Base-by-base conservation (phyloP, 177 flowering plant species). In the Vitis hybrid region DNA sequence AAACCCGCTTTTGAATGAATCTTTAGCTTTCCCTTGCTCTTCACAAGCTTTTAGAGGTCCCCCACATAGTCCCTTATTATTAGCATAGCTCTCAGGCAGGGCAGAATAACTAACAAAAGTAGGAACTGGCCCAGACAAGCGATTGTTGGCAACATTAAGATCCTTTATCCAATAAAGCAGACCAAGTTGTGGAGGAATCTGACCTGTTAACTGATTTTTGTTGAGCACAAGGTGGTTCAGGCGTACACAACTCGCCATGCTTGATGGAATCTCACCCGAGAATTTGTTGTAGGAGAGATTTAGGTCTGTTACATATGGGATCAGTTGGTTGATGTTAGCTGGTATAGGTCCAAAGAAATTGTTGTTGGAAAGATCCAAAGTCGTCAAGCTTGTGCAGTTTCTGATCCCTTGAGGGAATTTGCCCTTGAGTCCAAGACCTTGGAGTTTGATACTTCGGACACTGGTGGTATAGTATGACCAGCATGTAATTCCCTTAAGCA, bases 11-110 rank as follows among this genome's bases (percentile, higher is more conserved):
- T 34, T 45, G 60, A 70, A 55, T 11, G 51, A 19, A 54, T 6
- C n/a, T 39, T 45, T 23, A 14, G 15, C 54, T 14, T 54, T 55
- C 52, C 2, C 2, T 63, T 11, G 62, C 11, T 59, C 32, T 11
- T 1, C 17, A 51, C 65, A 62, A 5, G 23, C 17, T 39, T 50
- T n/a, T n/a, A 64, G 48, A 62, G 73, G 68, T 1, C 8, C 19
- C 14, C 88, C 88, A 70, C 90, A 86, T 9, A 86, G 85, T 21
- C 82, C 86, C 0, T 23, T 3, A 54, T 70, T 70, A 70, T 64
- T 64, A 19, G 21, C 68, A 64, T 45, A 70, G 26, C 49, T 56
- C 11, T 64, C 68, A 0, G 23, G 51, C 0, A 0, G 0, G 7
- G 56, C 4, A 3, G 51, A 2, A 11, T 1, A 3, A 63, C 69